Evolutionary conservation across 768 basidiomycete species (phyloP).

Genomic region (Chalciporus sphaerocephalus): DNA sequence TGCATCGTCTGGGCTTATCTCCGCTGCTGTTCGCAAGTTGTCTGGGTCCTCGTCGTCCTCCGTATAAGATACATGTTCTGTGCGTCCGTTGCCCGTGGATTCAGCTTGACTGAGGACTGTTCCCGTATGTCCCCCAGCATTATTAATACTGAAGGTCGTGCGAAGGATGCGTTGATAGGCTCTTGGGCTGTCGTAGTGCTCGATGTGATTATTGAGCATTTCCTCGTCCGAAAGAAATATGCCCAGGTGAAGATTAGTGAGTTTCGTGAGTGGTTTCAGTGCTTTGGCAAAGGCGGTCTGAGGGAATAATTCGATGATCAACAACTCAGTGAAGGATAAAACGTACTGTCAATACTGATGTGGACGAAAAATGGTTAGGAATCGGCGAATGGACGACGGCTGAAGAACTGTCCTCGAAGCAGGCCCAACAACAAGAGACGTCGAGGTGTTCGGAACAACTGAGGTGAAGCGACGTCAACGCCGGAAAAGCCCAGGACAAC

Average conservation of each 20-base stretch:
- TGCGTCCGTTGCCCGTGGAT: constrained; percentile 1
- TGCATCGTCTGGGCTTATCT: constrained; percentile 7
- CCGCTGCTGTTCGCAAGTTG: neutral
- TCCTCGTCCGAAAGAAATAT: constrained; percentile 56
- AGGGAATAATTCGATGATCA: constrained; percentile 4
- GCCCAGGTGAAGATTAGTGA: constrained; percentile 54
- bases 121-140: neutral
- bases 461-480: constrained; percentile 46
- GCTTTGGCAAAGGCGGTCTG: constrained; percentile 43
- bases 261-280: constrained; percentile 43
- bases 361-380: constrained; percentile 44
- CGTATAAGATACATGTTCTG: constrained; percentile 20
- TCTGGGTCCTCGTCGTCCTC: constrained; percentile 16
- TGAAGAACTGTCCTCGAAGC: constrained; percentile 58
- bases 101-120: constrained; percentile 25
- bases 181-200: constrained; percentile 25
- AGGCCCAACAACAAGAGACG: constrained; percentile 55
- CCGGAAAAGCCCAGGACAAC: constrained; percentile 46
- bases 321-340: neutral
- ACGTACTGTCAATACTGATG: constrained; percentile 50
- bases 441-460: constrained; percentile 59
- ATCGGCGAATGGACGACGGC: constrained; percentile 60
- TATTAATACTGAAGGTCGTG: constrained; percentile 8
- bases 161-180: constrained; percentile 18
- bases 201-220: constrained; percentile 44